Evolutionary conservation across 2,329 filamentous ascomycete species (phyloP).

Genomic region (Fusarium anthophilum): DNA sequence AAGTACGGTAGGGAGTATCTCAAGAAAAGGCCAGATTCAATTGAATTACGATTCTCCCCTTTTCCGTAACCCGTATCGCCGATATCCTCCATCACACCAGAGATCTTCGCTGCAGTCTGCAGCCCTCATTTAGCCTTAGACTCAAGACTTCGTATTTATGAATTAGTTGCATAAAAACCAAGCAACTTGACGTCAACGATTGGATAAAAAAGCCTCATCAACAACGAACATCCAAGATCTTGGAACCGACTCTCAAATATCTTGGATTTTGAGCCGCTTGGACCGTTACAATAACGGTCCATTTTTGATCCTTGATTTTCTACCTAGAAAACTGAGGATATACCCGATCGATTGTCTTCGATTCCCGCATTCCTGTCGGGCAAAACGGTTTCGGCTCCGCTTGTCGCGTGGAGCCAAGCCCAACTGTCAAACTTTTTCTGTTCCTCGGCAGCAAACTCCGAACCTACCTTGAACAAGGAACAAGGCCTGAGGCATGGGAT

Average conservation of each 20-base stretch:
- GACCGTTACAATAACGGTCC: background rate
- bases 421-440: background rate
- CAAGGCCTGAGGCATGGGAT: background rate
- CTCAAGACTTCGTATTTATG: constrained; percentile 12
- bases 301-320: constrained; percentile 15
- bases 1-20: background rate
- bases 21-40: background rate
- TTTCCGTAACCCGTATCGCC: background rate
- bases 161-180: constrained; percentile 6
- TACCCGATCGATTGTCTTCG: constrained; percentile 5
- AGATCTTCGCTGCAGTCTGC: background rate
- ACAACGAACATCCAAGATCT: background rate
- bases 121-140: background rate
- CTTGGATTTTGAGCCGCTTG: background rate
- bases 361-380: constrained; percentile 8
- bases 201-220: constrained; percentile 22
- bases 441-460: constrained; percentile 10
- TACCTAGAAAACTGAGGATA: background rate
- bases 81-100: background rate
- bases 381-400: constrained; percentile 2
- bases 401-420: constrained; percentile 3
- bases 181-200: constrained; percentile 22
- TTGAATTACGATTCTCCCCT: background rate
- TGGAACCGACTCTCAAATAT: background rate
- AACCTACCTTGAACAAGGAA: background rate